Base-by-base conservation (phyloP, 2,329 filamentous ascomycete genomes). In the Phialophora chinensis region DNA sequence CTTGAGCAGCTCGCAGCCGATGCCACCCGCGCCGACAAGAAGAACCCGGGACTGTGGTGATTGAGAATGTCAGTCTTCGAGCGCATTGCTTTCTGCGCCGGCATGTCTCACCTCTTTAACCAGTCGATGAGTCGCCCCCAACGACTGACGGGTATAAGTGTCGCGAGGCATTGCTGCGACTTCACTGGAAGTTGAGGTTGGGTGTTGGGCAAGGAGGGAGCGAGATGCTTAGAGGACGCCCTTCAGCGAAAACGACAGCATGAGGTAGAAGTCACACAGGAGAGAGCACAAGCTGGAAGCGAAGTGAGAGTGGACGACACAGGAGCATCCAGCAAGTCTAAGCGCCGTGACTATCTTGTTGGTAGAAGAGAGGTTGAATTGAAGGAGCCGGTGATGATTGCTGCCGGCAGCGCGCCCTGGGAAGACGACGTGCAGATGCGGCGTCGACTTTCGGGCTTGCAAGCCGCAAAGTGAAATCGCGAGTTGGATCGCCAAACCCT, bases 1-100 rank as follows among this genome's bases (percentile, higher is more conserved):
- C 84, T 99, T 99, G 71, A 99, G 87, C 7, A 99, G 86, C 81
- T 99, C 95, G 81, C 95, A 99, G 73, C 95, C 95, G 76, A 99
- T 99, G 69, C 95, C 95, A 69, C 95, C 95, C 63, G 95, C 95
- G 74, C 95, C 95, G 65, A 99, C 94, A 84, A 99, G 92, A 66
- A 99, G 85, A 61, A 97, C 90, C 70, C 90, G 91, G 68, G 92
- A 87, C 93, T 97, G 29, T 33, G 42, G n/a, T 10, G 29, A 56
- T 25, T 25, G 49, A 12, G 6, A 55, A 61, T 25, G 60, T 67
- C 60, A 66, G 55, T 56, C 12, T 35, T 8, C 33, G 14, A 14
- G 8, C 50, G 42, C 31, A 25, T 42, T 20, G 23, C 14, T 44
- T 27, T 20, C 29, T 23, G 53, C 56, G 11, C n/a, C 38, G 8